Evolutionary conservation across 140 eudicot genomes (phyloP), one percentile per base, ranked within the genome.

Genomic region (Flaveria floridana): DNA sequence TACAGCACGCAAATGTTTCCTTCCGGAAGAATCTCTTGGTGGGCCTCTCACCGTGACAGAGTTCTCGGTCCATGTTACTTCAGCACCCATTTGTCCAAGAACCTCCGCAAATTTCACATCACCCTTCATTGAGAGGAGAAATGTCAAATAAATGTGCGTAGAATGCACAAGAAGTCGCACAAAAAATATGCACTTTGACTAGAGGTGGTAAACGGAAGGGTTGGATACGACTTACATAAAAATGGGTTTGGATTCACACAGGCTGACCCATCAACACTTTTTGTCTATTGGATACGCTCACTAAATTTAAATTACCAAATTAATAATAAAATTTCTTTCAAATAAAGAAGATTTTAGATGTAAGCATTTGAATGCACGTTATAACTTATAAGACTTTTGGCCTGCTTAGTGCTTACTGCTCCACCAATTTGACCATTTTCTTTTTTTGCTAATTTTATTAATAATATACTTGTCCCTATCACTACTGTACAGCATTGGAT

Each of bases 21-120:
- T 86, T 75, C 96, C 94, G 48, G 84, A 85, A 69, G 94, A 16
- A 77, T 82, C 74, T 19, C 91, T 85, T 0, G 91, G 88, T 68
- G 97, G 96, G 76, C 99, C 99, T 77, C 71, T 86, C 9, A 93
- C 97, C 0, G 99, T 93, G 39, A 93, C 99, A 7, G 97, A 88
- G 57, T 82, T 93, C 81, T 90, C 99, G 8, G 96, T 88, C 97
- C 99, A 93, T 59, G 94, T 85, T 72, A 93, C 99, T 76, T 90
- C 86, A 18, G 89, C 88, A 10, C 99, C 99, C 99, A 93, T 93
- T 84, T 90, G 86, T 78, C 90, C 99, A 82, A 93, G 97, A 83
- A 93, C 97, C 83, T 93, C 97, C 12, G 99, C 99, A 81, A 93
- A 93, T 79, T 88, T 90, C 20, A 93, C 99, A 73, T 90, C 99